Evolutionary conservation across 164 flowering plant genomes (phyloP).

Genomic region (Aristolochia californica): DNA sequence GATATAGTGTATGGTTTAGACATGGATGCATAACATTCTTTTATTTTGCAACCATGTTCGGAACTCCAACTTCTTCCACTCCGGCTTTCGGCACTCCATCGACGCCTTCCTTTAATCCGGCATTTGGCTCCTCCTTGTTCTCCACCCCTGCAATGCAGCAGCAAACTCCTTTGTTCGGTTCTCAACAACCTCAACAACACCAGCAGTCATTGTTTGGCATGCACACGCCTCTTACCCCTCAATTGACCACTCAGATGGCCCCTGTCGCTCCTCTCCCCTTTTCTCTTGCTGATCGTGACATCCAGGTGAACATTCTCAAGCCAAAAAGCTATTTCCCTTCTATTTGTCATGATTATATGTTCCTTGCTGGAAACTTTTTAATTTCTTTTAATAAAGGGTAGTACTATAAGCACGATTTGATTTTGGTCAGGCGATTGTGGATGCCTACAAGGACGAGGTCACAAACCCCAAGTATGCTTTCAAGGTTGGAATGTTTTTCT

Average conservation of each 20-base stretch:
- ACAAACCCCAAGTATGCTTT: constrained; percentile 85
- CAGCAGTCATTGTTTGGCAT: constrained; percentile 32
- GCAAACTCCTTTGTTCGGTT: constrained; percentile 1
- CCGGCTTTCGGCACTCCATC: constrained; percentile 53
- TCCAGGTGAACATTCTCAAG: constrained; percentile 40
- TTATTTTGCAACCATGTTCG: constrained; percentile 25
- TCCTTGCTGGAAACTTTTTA: constrained; percentile 2
- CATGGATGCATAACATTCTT: too few relatives aligned
- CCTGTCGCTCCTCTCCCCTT: constrained; percentile 89
- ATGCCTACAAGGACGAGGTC: constrained; percentile 86
- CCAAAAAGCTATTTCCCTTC: constrained; percentile 1
- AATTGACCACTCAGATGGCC: constrained; percentile 95
- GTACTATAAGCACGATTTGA: not conserved
- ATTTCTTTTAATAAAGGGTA: not conserved
- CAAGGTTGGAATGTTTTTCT: constrained; percentile 42
- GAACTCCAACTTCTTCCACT: constrained; percentile 25
- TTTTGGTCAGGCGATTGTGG: constrained; percentile 60
- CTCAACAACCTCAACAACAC: constrained; percentile 22
- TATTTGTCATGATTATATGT: not conserved
- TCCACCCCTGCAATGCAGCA: constrained; percentile 35
- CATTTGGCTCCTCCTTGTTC: constrained; percentile 59
- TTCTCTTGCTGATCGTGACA: constrained; percentile 94
- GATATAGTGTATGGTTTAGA: too few relatives aligned
- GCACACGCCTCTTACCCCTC: constrained; percentile 21
- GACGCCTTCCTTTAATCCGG: constrained; percentile 34